phyloP scores from a whole-genome alignment of 2,329 filamentous ascomycete species.

The Ophiosphaerella korrae region DNA sequence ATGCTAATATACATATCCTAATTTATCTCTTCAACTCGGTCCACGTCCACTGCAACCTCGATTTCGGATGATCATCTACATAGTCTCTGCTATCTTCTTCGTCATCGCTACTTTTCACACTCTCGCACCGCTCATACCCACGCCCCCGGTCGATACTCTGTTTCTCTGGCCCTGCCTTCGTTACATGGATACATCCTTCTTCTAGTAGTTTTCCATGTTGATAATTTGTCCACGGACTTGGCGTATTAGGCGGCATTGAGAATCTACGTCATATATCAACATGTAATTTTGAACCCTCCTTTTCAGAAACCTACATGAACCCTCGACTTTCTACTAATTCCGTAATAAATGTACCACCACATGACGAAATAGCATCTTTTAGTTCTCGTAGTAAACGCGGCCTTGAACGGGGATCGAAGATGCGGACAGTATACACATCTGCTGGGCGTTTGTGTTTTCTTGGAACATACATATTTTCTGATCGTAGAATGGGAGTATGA shows the following conservation, averaged over 20 bases:
- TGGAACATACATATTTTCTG: background rate
- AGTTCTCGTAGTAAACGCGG: conserved; percentile 8
- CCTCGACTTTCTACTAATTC: conserved; percentile 15
- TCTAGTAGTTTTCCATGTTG: conserved; percentile 19
- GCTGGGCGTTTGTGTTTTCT: conserved; percentile 2
- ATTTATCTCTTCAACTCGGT: conserved; percentile 8
- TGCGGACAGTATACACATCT: conserved; percentile 19
- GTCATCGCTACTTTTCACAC: conserved; percentile 9
- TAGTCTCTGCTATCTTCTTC: conserved; percentile 8
- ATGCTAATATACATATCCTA: background rate
- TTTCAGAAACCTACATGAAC: conserved; percentile 13
- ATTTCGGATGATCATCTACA: conserved; percentile 13
- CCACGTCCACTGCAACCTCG: conserved; percentile 21
- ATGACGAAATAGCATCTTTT: conserved; percentile 7
- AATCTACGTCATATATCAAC: conserved; percentile 7
- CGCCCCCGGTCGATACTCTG: background rate
- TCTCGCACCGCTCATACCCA: conserved; percentile 5
- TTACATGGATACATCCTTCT: conserved; percentile 19
- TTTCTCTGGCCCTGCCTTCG: conserved; percentile 6
- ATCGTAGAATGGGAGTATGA: background rate
- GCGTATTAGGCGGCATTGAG: conserved; percentile 11
- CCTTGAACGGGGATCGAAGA: conserved; percentile 8
- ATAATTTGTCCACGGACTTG: conserved; percentile 14
- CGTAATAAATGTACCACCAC: conserved; percentile 13
- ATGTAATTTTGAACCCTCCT: background rate